Evolutionary conservation across 1,284 basidiomycete species (phyloP), one percentile per base, ranked within the genome.

Genomic region (Volvariella surrecta): DNA sequence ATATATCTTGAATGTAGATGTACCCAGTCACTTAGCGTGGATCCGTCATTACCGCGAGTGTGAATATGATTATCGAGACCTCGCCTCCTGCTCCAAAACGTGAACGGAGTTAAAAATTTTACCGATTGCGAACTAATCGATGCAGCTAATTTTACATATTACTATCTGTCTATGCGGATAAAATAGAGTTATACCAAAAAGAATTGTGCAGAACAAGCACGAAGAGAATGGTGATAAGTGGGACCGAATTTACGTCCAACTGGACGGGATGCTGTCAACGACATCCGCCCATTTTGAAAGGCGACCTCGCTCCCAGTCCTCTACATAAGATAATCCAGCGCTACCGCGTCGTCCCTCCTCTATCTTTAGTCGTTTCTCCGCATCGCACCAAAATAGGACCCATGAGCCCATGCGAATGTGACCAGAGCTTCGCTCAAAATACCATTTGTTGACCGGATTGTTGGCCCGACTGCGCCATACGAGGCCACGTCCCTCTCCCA

Each of bases 381-480:
- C 92, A 64, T 98, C 95, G 61, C 93, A 97, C 96, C 96, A 99
- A 67, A 99, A 99, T 54, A 99, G 66, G 45, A 87, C 82, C 93
- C 90, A 98, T 32, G 74, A 67, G 17, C 81, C 85, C 65, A 90
- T 75, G 43, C 88, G 75, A 30, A 93, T 53, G 62, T 97, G 95
- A 7, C 96, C 96, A 37, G 87, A 89, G 57, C 83, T 88, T 28
- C 96, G 81, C 61, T 99, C 96, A 55, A 92, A 97, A 66, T 99
- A 99, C 96, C 96, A 99, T 63, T 94, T 95, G 66, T 99, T 99
- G 44, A 99, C 83, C 0, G 93, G 93, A 61, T 99, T 99, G 63
- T 95, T 77, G 8, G 82, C 75, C 44, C 96, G 76, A 55, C 82
- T 88, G 48, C 96, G 81, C 95, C 95, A 99, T 21, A 99, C 91